Evolutionary conservation across 352 stramenopile species (phyloP), one percentile per base, ranked within the genome.

Genomic region (Pythium graminicola): DNA sequence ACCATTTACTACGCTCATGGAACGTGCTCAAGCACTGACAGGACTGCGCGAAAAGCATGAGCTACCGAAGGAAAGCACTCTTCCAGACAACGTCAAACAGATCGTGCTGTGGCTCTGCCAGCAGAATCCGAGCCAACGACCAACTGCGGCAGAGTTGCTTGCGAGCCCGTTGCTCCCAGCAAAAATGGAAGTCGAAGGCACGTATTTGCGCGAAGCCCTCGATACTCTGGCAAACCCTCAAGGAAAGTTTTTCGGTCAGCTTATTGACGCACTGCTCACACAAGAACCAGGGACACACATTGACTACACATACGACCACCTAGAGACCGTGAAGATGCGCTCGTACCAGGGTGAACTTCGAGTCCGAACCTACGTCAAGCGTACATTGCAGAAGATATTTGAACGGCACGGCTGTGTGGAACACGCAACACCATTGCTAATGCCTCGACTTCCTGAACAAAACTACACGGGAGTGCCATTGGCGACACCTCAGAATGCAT

Each of bases 1-100:
- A 26, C 88, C 89, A 35, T 97, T 97, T 62, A 85, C 70, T 35
- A 97, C 89, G 26, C 58, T 87, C 24, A 95, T 96, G 86, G 88
- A 97, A 58, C 79, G 86, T 16, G 80, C 84, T 9, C 72, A 92
- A 33, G 77, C 76, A 24, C 67, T 96, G 10, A 91, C 67, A 6
- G 69, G 67, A 9, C 50, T 96, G n/a, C 80, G 82, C 11, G 77
- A 95, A 57, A 73, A 69, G 23, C 73, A 90, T 43, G 70, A 80
- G 4, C 62, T 93, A 20, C 68, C 73, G 0, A 47, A 50, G 24
- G 49, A 56, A 23, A 90, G 85, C 32, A 65, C 40, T 20, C 75
- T 72, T 2, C 72, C 86, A 6, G 76, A 91, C 13, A 84, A 95
- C 42, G 86, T 95, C 23, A 91, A 93, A 61, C 84, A 91, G 50